Base-by-base conservation (phyloP, 306 rosid genomes). In the Comarum palustre region DNA sequence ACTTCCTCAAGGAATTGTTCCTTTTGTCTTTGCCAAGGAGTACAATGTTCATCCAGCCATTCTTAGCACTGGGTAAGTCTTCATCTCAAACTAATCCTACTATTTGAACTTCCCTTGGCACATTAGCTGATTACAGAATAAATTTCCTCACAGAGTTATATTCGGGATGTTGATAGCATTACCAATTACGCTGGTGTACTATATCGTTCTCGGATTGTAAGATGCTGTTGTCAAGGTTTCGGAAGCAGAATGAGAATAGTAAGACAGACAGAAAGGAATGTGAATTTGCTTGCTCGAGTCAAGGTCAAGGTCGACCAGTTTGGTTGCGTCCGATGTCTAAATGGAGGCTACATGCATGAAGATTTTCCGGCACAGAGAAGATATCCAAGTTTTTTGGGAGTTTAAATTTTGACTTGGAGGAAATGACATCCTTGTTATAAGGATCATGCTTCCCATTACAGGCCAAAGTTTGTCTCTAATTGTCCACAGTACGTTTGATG, bases 1-100 rank as follows among this genome's bases (percentile, higher is more conserved):
- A 16, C 92, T 94, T 74, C 99, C 99, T 4, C 99, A 94, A 86
- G 99, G 99, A 41, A 88, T 94, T 74, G 99, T 94, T 72, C 97
- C 99, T 2, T 94, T 94, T 70, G 99, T 94, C 72, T 94, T 94
- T 86, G 97, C 99, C 24, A 94, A 91, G 78, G 99, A 94, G 80
- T 94, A 94, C 86, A 94, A 94, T 73, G 90, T 94, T 19, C 99
- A 94, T 75, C 99, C 99, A 4, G 82, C 97, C 59, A 90, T 94
- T 83, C 99, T 94, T 1, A 94, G 96, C 83, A 94, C 99, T 17
- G 96, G 48, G 99, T 94, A 71, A 82, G 91, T 80, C 29, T 45
- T 0, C 4, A n/a, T n/a, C 13, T 32, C 17, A 71, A 69, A 54
- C 59, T 7, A 24, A 48, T 62, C 48, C 19, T 9, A 31, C 4